A percentile compares a stretch with the other conserved stretches of the same genome.
phyloP scores from a whole-genome alignment of 495 filamentous ascomycete species.

The Penicillium manginii region DNA sequence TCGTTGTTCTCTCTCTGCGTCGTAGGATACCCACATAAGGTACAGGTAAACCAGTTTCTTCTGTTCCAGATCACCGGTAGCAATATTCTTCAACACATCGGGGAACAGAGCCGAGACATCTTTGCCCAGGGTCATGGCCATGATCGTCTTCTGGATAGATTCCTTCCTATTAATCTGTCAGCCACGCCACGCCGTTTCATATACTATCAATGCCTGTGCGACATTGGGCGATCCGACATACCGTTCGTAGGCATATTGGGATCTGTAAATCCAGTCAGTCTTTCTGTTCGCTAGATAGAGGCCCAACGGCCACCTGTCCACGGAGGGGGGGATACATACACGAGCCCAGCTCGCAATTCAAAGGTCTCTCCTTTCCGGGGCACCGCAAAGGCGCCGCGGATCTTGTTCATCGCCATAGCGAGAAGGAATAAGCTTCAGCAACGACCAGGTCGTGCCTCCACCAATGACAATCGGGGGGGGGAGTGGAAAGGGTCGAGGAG shows the following conservation, averaged over 20 bases:
- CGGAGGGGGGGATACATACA: conserved; percentile 52
- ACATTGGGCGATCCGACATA: conserved; percentile 35
- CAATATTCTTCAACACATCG: conserved; percentile 98
- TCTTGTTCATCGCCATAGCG: conserved; percentile 91
- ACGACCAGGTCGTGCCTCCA: conserved; percentile 55
- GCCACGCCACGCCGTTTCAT: conserved; percentile 19
- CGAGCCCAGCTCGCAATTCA: conserved; percentile 93
- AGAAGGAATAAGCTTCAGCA: conserved; percentile 41
- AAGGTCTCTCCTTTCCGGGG: conserved; percentile 98
- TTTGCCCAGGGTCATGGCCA: conserved; percentile 99
- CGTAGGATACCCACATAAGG: conserved; percentile 72
- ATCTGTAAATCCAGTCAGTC: conserved; percentile 52
- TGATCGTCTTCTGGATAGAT: conserved; percentile 98
- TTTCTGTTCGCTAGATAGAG: conserved; percentile 7
- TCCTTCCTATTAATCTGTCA: conserved; percentile 71
- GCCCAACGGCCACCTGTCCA: conserved; percentile 18
- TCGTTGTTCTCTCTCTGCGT: conserved; percentile 2
- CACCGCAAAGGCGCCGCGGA: conserved; percentile 87
- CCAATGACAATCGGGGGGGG: conserved; percentile 30
- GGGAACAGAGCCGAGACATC: conserved; percentile 98
- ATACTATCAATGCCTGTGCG: conserved; percentile 1
- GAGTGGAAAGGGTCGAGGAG: conserved; percentile 26
- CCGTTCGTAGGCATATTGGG: conserved; percentile 98
- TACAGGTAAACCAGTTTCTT: conserved; percentile 99
- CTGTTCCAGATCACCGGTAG: conserved; percentile 91